Conservation (phyloP, 2,329 filamentous ascomycete species). For the Exophiala oligosperma region DNA sequence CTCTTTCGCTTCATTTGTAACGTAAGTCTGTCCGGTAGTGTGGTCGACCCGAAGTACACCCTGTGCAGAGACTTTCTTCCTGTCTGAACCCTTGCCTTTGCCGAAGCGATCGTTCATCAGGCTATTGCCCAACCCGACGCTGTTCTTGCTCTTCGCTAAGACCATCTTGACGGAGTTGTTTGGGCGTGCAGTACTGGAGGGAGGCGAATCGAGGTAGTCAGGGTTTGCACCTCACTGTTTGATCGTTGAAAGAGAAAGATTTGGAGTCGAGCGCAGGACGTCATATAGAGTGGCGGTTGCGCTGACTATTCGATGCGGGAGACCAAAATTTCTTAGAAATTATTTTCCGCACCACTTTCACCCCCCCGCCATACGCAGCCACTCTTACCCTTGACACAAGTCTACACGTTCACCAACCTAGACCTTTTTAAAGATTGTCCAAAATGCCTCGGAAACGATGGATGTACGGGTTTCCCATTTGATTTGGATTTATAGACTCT, state of each 20-base stretch:
- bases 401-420: neutral
- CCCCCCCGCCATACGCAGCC: neutral
- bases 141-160: constrained; percentile 89
- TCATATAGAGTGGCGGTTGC: constrained; percentile 11
- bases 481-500: constrained; percentile 26
- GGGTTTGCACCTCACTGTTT: neutral
- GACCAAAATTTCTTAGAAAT: constrained; percentile 13
- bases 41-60: constrained; percentile 68
- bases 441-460: constrained; percentile 64
- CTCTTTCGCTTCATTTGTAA: constrained; percentile 87
- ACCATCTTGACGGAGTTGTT: constrained; percentile 55
- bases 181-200: neutral
- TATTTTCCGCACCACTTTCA: constrained; percentile 5
- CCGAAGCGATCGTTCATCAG: constrained; percentile 99
- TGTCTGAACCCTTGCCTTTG: constrained; percentile 81
- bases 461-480: constrained; percentile 56
- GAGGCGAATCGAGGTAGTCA: neutral
- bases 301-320: neutral
- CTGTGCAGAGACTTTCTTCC: constrained; percentile 68
- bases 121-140: constrained; percentile 91
- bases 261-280: constrained; percentile 4
- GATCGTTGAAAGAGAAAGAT: neutral
- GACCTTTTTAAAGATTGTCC: neutral
- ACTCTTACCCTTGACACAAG: neutral
- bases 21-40: constrained; percentile 80